Conservation (phyloP, 129 eudicot species). For the carrot (Daucus carota) region DH1_v3.0 NC_030386.2:37316501-37317000, state of each 20-base stretch:
- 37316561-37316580: not conserved
- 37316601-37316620: conserved; percentile 44
- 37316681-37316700: conserved; percentile 89
- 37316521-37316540: not conserved
- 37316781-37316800: conserved; percentile 87
- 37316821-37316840: conserved; percentile 59
- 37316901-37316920: conserved; percentile 64
- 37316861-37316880: conserved; percentile 60
- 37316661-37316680: conserved; percentile 96
- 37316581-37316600: not conserved
- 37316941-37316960: conserved; percentile 91
- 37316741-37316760: conserved; percentile 94
- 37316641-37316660: conserved; percentile 76
- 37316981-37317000: conserved; percentile 98
- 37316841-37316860: conserved; percentile 45
- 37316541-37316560: not conserved
- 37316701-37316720: conserved; percentile 82
- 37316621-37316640: conserved; percentile 83
- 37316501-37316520: not conserved
- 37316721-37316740: conserved; percentile 61
- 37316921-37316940: conserved; percentile 62
- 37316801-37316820: conserved; percentile 88
- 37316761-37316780: conserved; percentile 70
- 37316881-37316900: conserved; percentile 88
- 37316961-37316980: conserved; percentile 98